Percentiles rank a stretch among this genome's conserved stretches.
Conservation (phyloP, 805 yeast genomes). For the Peterozyma toletana region DNA sequence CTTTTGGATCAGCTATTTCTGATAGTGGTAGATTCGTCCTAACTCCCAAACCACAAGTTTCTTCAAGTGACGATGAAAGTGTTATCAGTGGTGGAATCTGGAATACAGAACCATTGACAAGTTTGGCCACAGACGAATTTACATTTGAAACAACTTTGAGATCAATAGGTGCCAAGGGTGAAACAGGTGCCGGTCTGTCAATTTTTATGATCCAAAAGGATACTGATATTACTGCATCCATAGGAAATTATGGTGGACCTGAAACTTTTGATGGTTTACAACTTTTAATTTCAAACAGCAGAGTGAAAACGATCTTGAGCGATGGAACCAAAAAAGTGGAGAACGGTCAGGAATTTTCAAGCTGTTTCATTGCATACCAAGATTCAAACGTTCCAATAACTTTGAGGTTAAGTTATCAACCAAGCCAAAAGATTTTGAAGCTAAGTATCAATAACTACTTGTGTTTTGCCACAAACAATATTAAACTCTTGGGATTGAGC, state of each 20-base stretch:
- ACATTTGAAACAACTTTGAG: slow-evolving; percentile 57
- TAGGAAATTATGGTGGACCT: slow-evolving; percentile 46
- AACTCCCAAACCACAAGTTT: slow-evolving; percentile 31
- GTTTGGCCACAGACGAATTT: slow-evolving; percentile 21
- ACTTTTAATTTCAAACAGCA: slow-evolving; percentile 35
- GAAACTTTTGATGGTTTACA: slow-evolving; percentile 56
- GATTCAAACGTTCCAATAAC: slow-evolving; percentile 67
- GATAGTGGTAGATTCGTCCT: slow-evolving; percentile 47
- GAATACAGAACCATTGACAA: slow-evolving; percentile 22
- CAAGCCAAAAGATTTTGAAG: slow-evolving; percentile 33
- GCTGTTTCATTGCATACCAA: slow-evolving; percentile 53
- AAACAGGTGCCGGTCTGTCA: slow-evolving; percentile 49
- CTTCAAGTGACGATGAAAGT: slow-evolving; percentile 14
- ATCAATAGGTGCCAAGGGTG: slow-evolving; percentile 44
- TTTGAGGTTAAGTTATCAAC: slow-evolving; percentile 54
- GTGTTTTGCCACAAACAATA: slow-evolving; percentile 57
- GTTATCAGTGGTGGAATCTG: slow-evolving; percentile 38
- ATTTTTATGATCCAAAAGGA: slow-evolving; percentile 42
- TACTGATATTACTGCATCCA: slow-evolving; percentile 11
- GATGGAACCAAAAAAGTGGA: slow-evolving; percentile 43
- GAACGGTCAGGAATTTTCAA: slow-evolving; percentile 36
- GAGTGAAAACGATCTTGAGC: slow-evolving; percentile 50
- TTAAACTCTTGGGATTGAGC: slow-evolving; percentile 32
- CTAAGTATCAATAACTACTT: slow-evolving; percentile 68
- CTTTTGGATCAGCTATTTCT: neutral